Evolutionary conservation across 768 basidiomycete genomes (phyloP), one percentile per base, ranked within the genome.

Genomic region (Infundibulicybe gibba): DNA sequence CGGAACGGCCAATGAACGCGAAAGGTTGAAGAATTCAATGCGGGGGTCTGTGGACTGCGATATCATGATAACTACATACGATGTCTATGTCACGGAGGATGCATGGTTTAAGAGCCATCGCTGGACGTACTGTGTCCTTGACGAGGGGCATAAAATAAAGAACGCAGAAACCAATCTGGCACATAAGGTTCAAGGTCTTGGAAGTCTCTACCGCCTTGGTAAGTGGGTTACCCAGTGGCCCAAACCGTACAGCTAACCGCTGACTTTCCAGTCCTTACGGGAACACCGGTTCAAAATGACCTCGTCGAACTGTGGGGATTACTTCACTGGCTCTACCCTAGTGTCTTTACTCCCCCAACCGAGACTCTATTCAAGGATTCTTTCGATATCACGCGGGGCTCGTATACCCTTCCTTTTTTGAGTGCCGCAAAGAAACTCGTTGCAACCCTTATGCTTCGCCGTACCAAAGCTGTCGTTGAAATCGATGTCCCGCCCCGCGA

Each of bases 111-210:
- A 80, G 66, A 70, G 63, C 40, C 71, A 65, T 14, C 75, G 67
- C 41, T 88, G 72, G 79, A 73, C 60, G 17, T 81, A 80, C 47
- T 75, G 76, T 49, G 79, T 82, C 5, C 71, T 84, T 11, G 82
- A 84, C 50, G 82, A 84, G 57, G 82, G 82, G 5, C 87, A 89
- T 63, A 76, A 73, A 54, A 84, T 89, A 66, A 87, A 87, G 66
- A 87, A 87, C 51, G 64, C 78, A 9, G 79, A 77, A 32, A 79
- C 79, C 17, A 72, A 75, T 19, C 52, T 83, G 6, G 63, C 80
- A 2, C 56, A 64, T 46, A 81, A 78, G 41, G 56, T 85, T 11
- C 78, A 79, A 44, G 75, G 79, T 32, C 41, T 82, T n/a, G 74
- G 77, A 13, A 71, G 80, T 14, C 56, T 79, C 45, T 78, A 78